phyloP scores from a whole-genome alignment of 2,329 filamentous ascomycete species.

The Neobulgaria alba region DNA sequence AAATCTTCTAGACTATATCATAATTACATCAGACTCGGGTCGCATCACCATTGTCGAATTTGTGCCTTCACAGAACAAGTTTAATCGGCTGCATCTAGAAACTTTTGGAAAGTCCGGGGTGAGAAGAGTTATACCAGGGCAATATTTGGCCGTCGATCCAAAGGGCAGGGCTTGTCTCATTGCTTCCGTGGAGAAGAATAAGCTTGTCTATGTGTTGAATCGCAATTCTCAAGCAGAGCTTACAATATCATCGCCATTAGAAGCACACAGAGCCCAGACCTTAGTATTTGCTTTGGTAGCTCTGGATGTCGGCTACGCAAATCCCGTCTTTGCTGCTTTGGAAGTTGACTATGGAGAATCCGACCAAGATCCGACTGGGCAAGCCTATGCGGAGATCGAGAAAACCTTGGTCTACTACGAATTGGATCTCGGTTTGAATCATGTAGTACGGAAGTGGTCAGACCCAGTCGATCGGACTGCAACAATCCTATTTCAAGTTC shows the following conservation, averaged over 20 bases:
- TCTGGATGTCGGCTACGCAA: conserved; percentile 92
- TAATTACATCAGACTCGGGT: conserved; percentile 90
- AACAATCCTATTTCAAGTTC: conserved; percentile 87
- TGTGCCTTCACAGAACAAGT: conserved; percentile 73
- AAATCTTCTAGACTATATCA: conserved; percentile 70
- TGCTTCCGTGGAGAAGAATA: conserved; percentile 95
- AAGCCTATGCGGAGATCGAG: conserved; percentile 72
- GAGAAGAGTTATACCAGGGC: conserved; percentile 84
- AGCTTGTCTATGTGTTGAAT: conserved; percentile 97
- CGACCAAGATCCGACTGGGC: conserved; percentile 83
- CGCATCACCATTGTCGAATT: conserved; percentile 94
- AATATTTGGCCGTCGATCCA: conserved; percentile 92
- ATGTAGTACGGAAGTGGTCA: conserved; percentile 94
- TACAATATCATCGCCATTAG: conserved; percentile 92
- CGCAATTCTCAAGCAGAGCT: conserved; percentile 90
- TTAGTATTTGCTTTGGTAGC: conserved; percentile 82
- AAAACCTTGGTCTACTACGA: conserved; percentile 96
- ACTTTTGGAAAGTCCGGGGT: conserved; percentile 98
- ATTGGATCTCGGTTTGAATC: conserved; percentile 90
- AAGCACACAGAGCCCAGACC: conserved; percentile 89
- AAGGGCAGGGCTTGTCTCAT: conserved; percentile 93
- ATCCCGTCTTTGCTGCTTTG: conserved; percentile 89
- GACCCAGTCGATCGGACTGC: conserved; percentile 87
- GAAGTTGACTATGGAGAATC: conserved; percentile 89
- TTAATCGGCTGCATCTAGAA: conserved; percentile 85